Evolutionary conservation across 2,329 filamentous ascomycete species (phyloP).

Genomic region (Beauveria varroae): DNA sequence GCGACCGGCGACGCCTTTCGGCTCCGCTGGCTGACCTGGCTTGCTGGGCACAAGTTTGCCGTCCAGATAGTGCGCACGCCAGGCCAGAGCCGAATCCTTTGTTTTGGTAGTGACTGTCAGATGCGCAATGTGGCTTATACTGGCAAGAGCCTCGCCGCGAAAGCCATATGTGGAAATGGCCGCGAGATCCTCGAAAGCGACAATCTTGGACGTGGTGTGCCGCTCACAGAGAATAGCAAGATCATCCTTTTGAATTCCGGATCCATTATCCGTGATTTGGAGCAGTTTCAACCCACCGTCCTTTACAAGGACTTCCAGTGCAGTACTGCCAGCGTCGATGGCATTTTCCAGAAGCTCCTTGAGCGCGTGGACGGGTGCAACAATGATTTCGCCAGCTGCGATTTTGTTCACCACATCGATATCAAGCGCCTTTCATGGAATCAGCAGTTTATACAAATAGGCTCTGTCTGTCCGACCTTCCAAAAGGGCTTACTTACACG

Average conservation of each 20-base stretch:
- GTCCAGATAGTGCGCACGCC: constrained; percentile 80
- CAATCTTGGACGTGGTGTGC: constrained; percentile 94
- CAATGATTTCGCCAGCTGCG: constrained; percentile 95
- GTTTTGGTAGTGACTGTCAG: constrained; percentile 92
- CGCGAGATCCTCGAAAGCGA: constrained; percentile 83
- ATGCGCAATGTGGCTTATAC: constrained; percentile 97
- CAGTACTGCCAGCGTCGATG: constrained; percentile 92
- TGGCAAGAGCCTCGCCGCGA: constrained; percentile 88
- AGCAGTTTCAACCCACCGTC: constrained; percentile 91
- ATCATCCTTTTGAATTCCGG: constrained; percentile 94
- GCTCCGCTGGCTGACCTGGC: constrained; percentile 77
- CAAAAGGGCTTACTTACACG: constrained; percentile 29
- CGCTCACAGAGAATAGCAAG: constrained; percentile 86
- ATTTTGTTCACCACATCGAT: constrained; percentile 97
- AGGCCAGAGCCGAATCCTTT: constrained; percentile 78
- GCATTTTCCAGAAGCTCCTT: constrained; percentile 97
- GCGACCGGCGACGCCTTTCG: constrained; percentile 79
- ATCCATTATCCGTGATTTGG: constrained; percentile 95
- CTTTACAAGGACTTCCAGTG: constrained; percentile 84
- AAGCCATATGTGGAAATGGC: constrained; percentile 97
- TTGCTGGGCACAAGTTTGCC: constrained; percentile 77
- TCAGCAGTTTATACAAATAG: neutral
- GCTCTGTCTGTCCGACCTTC: neutral
- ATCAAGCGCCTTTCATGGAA: constrained; percentile 62
- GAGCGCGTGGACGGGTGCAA: constrained; percentile 89